Base-by-base conservation (phyloP, 2,329 filamentous ascomycete species). In the Colletotrichum liaoningense region DNA sequence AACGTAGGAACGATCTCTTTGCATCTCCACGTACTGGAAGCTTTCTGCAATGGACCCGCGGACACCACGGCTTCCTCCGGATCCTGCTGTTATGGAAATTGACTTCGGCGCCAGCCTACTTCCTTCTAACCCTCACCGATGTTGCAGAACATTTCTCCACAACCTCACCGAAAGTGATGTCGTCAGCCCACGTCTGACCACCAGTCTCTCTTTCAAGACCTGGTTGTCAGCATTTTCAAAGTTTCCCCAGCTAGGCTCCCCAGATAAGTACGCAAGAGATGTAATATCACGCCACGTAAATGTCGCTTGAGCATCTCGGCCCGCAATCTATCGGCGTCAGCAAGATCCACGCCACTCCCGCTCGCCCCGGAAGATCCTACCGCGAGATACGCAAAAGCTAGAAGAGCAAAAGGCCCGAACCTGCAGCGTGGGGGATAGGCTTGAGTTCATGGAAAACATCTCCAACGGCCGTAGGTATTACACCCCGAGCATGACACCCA, bases 201-300 rank as follows among this genome's bases (percentile, higher is more conserved):
- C 49, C 38, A 58, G 22, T 35, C 30, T 42, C 12, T 38, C 6
- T 38, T n/a, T 19, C 19, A 9, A 24, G 52, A n/a, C 33, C 24
- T 19, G 16, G 33, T 26, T 22, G 22, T 56, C 63, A 57, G 22
- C 22, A 42, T 54, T 30, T 46, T 49, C 19, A 30, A 35, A 35
- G 19, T 49, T 60, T 16, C 30, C 3, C 30, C 26, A 9, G 59
- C 42, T 26, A 19, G 46, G 49, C 22, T 55, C 55, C 35, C 58
- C 38, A 58, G 54, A 62, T 19, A 35, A 35, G 33, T 5, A 46
- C 35, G 30, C 28, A 35, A 35, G 42, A 63, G 19, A 49, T n/a
- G 19, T 11, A 46, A 63, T 24, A 58, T 30, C 60, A 70, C 60
- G 60, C 70, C 52, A 66, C 67, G 35, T 70, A 28, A 42, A 8